These are phyloP conservation scores for Boletus fagicola DNA, from an alignment of 768 basidiomycete species.

Conservation along the genomic window DNA sequence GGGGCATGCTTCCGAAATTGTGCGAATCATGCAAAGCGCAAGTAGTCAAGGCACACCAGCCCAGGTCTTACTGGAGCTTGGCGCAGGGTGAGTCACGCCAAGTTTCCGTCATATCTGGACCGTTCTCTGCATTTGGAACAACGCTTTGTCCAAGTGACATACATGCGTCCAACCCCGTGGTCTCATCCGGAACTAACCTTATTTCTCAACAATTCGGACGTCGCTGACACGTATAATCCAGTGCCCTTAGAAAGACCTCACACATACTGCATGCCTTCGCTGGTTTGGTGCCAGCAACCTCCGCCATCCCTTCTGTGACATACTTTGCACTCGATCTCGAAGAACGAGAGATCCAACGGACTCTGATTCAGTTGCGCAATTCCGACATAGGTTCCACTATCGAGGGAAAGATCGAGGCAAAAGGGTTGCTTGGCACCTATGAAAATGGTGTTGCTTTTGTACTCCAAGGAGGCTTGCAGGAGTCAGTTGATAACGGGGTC, in stretches of 20 bases:
- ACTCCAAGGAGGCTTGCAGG: slow-evolving; percentile 38
- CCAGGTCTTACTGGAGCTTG: slow-evolving; percentile 82
- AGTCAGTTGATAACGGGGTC: slow-evolving; percentile 6
- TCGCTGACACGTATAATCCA: slow-evolving; percentile 32
- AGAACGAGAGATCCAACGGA: slow-evolving; percentile 77
- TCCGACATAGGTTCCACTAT: slow-evolving; percentile 64
- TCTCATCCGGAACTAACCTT: no score
- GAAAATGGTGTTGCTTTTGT: slow-evolving; percentile 85
- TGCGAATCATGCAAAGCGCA: slow-evolving; percentile 58
- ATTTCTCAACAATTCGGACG: not conserved
- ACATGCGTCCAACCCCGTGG: not conserved
- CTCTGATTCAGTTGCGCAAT: slow-evolving; percentile 61
- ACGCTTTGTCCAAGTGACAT: not conserved
- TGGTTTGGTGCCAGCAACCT: slow-evolving; percentile 40
- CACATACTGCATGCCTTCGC: slow-evolving; percentile 75
- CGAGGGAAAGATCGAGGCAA: slow-evolving; percentile 69
- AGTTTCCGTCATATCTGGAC: not conserved
- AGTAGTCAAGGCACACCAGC: slow-evolving; percentile 33
- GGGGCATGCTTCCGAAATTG: slow-evolving; percentile 70
- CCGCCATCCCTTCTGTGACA: slow-evolving; percentile 52
- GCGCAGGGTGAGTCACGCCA: slow-evolving; percentile 72
- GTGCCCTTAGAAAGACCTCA: slow-evolving; percentile 86
- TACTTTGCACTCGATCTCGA: slow-evolving; percentile 96
- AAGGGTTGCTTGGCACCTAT: slow-evolving; percentile 90
- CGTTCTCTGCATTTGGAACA: not conserved